Conservation (phyloP, 208 protist species). For the Crithidia thermophila region DNA sequence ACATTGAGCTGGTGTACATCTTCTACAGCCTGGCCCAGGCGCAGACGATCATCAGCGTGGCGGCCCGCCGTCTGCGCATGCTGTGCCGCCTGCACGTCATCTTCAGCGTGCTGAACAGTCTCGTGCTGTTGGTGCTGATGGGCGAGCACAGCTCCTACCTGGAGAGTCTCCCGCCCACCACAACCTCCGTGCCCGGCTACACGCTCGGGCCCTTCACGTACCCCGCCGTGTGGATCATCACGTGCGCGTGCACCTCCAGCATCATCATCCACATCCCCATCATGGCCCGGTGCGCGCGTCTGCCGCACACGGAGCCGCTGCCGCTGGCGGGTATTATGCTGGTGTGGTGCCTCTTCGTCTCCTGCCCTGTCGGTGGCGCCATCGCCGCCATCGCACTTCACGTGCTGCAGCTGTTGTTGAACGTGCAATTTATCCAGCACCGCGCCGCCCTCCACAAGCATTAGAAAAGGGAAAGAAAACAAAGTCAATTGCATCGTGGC, state of each 20-base stretch:
- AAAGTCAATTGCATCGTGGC: too few relatives aligned
- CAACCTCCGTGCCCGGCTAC: conserved; percentile 44
- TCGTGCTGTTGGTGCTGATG: conserved; percentile 58
- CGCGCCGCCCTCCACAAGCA: neutral
- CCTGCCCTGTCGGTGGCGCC: conserved; percentile 52
- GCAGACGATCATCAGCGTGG: conserved; percentile 57
- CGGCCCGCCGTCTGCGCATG: conserved; percentile 51
- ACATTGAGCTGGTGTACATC: conserved; percentile 65
- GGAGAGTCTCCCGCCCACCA: conserved; percentile 16
- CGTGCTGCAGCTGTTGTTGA: conserved; percentile 60
- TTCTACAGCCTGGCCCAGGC: conserved; percentile 65
- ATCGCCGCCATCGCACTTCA: conserved; percentile 58
- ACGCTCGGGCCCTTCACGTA: conserved; percentile 76
- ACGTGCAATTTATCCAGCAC: conserved; percentile 49
- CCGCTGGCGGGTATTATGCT: conserved; percentile 69
- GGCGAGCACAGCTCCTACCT: conserved; percentile 50
- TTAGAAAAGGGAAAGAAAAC: neutral
- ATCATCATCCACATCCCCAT: conserved; percentile 86
- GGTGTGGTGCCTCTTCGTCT: conserved; percentile 61
- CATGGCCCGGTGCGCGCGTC: conserved; percentile 60
- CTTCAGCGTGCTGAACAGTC: conserved; percentile 52
- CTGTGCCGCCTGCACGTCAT: conserved; percentile 69
- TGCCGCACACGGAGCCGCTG: conserved; percentile 37
- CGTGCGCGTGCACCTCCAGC: conserved; percentile 66
- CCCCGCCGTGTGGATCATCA: conserved; percentile 83